Evolutionary conservation across 1,284 basidiomycete species (phyloP).

Genomic region (Austroboletus rostrupii): DNA sequence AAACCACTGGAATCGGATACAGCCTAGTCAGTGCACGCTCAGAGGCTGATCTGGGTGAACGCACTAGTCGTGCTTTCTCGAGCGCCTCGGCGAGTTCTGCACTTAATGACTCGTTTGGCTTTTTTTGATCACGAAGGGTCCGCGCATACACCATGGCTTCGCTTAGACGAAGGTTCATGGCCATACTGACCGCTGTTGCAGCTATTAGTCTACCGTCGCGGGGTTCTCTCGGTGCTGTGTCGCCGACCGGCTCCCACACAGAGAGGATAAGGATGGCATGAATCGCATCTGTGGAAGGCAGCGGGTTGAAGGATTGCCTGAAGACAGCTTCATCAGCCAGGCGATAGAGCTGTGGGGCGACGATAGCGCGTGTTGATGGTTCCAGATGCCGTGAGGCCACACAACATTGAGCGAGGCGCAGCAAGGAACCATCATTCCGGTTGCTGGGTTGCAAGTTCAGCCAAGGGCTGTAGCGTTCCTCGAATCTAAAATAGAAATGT

Average conservation of each 20-base stretch:
- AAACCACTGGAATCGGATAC: constrained; percentile 34
- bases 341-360: constrained; percentile 39
- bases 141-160: constrained; percentile 32
- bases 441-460: constrained; percentile 33
- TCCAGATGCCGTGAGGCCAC: constrained; percentile 40
- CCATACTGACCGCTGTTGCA: constrained; percentile 44
- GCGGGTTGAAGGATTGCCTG: constrained; percentile 39
- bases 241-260: constrained; percentile 40
- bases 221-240: constrained; percentile 25
- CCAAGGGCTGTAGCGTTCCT: constrained; percentile 42
- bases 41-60: constrained; percentile 12
- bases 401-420: constrained; percentile 39
- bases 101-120: constrained; percentile 22
- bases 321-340: constrained; percentile 38
- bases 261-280: constrained; percentile 41
- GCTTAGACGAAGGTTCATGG: constrained; percentile 39
- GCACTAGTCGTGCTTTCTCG: constrained; percentile 38
- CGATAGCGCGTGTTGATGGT: constrained; percentile 29
- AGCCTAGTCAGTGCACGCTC: constrained; percentile 10
- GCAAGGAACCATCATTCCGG: constrained; percentile 29
- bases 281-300: constrained; percentile 39
- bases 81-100: constrained; percentile 29
- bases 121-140: constrained; percentile 28
- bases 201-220: constrained; percentile 40
- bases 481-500: constrained; percentile 31